phyloP scores from a whole-genome alignment of 2,329 filamentous ascomycete genomes.

The Arthroderma sp. region DNA sequence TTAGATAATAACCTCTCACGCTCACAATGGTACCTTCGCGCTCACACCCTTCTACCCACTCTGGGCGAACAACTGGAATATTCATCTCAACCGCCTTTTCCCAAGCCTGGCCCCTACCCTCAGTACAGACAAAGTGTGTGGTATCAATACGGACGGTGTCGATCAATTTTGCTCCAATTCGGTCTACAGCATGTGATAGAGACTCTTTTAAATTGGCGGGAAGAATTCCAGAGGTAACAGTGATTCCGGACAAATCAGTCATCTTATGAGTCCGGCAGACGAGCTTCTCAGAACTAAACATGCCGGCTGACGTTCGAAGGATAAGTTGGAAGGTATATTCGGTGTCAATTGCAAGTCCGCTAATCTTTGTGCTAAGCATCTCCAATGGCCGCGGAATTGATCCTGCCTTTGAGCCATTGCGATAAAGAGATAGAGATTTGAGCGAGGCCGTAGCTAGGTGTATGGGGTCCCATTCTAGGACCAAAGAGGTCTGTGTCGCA shows the following conservation, averaged over 20 bases:
- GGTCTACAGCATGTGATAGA: constrained; percentile 62
- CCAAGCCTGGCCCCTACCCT: constrained; percentile 80
- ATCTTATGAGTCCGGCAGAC: constrained; percentile 91
- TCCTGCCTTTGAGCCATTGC: constrained; percentile 93
- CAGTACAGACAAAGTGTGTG: constrained; percentile 94
- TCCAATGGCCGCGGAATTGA: constrained; percentile 79
- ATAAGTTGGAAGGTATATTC: constrained; percentile 94
- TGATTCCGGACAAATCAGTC: constrained; percentile 92
- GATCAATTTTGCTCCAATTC: constrained; percentile 84
- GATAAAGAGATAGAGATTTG: constrained; percentile 77
- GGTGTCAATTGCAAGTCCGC: constrained; percentile 86
- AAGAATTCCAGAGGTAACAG: constrained; percentile 80
- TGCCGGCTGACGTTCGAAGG: constrained; percentile 79
- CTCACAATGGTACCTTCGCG: constrained; percentile 83
- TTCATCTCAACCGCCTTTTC: constrained; percentile 97
- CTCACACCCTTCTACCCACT: constrained; percentile 97
- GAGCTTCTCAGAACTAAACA: constrained; percentile 70
- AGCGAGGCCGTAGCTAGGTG: constrained; percentile 84
- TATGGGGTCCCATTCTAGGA: constrained; percentile 96
- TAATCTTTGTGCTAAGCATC: constrained; percentile 93
- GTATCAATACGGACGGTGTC: constrained; percentile 91
- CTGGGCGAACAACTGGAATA: constrained; percentile 88
- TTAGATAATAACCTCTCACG: constrained; percentile 90
- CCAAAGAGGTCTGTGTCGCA: constrained; percentile 94
- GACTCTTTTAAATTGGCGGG: constrained; percentile 60